Evolutionary conservation across 495 filamentous ascomycete species (phyloP), one percentile per base, ranked within the genome.

Genomic region (Hypoxylon crocopeplum): DNA sequence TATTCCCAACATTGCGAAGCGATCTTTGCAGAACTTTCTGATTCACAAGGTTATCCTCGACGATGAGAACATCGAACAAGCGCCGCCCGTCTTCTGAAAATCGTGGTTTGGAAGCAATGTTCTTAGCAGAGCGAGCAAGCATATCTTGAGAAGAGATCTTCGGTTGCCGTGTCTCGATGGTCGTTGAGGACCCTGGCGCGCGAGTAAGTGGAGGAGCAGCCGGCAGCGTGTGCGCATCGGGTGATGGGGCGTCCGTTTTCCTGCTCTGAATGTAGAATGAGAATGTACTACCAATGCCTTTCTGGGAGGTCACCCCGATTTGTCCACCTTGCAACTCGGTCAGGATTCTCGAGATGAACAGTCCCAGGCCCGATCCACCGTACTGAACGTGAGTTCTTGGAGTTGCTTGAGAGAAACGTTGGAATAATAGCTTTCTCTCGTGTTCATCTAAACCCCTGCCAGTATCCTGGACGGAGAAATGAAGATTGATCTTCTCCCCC

Each of bases 1-100:
- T 78, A 62, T 86, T 91, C 7, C 90, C 90, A 7, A 84, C 71
- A 25, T 86, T 87, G 29, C 80, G 75, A 15, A 96, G 78, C 62
- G 91, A 88, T 32, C 87, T 85, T 52, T 87, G 80, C 10, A 93
- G 69, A 1, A 93, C 88, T 32, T 79, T 81, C 61, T 89, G 87
- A 64, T 93, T 93, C 32, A 96, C 88, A 3, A 91, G 68, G 60
- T 96, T 94, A 67, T 93, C 91, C 70, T 96, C 91, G 0, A 94
- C 90, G 13, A 96, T 85, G 2, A 94, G 79, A 4, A 83, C 72
- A 34, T 81, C 76, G 20, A 77, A 68, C 7, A 71, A 60, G 17
- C 68, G 66, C 5, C 61, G 52, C 13, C 67, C 68, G 24, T 70
- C 66, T 51, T 70, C 68, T 12, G 68, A 70, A 27, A 46, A 71